These are phyloP conservation scores for Chondrostereum purpureum DNA, from an alignment of 1,284 basidiomycete genomes.

Conservation along the genomic window DNA sequence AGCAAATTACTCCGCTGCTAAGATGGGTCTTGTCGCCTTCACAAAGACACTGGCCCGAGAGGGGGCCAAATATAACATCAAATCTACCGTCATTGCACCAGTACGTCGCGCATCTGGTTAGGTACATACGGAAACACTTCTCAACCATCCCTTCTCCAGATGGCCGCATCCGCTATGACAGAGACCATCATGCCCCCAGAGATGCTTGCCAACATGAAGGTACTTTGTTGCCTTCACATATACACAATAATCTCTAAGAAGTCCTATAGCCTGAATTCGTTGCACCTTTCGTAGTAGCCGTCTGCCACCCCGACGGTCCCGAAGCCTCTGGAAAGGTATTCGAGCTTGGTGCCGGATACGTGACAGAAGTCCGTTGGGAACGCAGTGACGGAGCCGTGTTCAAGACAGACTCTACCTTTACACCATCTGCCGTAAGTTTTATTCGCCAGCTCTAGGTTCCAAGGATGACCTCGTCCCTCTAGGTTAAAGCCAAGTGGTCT, in stretches of 20 bases:
- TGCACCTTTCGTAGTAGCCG: slow-evolving; percentile 83
- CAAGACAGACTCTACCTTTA: slow-evolving; percentile 88
- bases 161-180: slow-evolving; percentile 92
- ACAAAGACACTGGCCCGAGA: slow-evolving; percentile 90
- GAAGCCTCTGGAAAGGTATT: slow-evolving; percentile 86
- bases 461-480: slow-evolving; percentile 5
- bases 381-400: slow-evolving; percentile 83
- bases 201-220: slow-evolving; percentile 86
- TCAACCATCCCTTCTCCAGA: slow-evolving; percentile 45
- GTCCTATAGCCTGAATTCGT: slow-evolving; percentile 81
- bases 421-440: slow-evolving; percentile 79
- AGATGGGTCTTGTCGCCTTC: slow-evolving; percentile 88
- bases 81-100: slow-evolving; percentile 84
- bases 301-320: slow-evolving; percentile 74
- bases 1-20: slow-evolving; percentile 86
- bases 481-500: slow-evolving; percentile 79
- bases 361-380: slow-evolving; percentile 93
- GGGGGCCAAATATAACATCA: slow-evolving; percentile 92
- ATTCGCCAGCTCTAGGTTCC: not conserved
- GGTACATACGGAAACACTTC: not conserved
- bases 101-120: slow-evolving; percentile 37
- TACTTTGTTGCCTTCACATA: too few relatives aligned
- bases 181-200: slow-evolving; percentile 97
- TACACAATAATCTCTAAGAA: too few relatives aligned
- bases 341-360: slow-evolving; percentile 91